Evolutionary conservation across 2,329 filamentous ascomycete genomes (phyloP), one percentile per base, ranked within the genome.

Genomic region (Aspergillus awamori): DNA sequence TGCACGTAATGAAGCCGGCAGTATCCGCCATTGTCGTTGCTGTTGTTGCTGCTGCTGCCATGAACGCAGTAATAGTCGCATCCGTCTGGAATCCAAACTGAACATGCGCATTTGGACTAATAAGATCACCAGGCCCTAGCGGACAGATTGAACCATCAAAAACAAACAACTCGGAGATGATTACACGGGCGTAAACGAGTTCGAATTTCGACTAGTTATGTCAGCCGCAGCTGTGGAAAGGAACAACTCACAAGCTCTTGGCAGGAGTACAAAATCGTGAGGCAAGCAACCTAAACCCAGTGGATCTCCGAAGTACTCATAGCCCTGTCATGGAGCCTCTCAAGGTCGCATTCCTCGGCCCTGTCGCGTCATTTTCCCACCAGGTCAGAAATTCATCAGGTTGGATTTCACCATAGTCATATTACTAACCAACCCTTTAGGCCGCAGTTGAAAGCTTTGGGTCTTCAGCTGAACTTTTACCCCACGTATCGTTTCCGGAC

Each of bases 281-380:
- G 39, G 36, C 20, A 56, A 43, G 26, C 53, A 45, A 56, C 26
- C 26, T 26, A 56, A 43, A 43, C 24, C 22, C 26, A 30, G 41
- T 45, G 41, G 41, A 36, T 36, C 33, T 36, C 13, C 30, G 38
- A 28, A 28, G 54, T 49, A 26, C 17, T 30, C n/a, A 20, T 24
- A 38, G 47, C 15, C 24, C 48, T 33, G 24, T 22, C 20, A 73
- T 73, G 70, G 58, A 64, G 55, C 67, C 66, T 33, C 63, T 74
- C 48, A 71, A 65, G 58, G 74, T 79, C 39, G 83, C 86, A 45
- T 91, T 86, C 70, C 75, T 91, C 30, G 88, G 88, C 7, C 88
- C 88, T 3, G 75, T 81, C 67, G 86, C 86, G 24, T 89, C 87
- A 36, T 90, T 89, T 72, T 89, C 88, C 28, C 88, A 91, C 73